Base-by-base conservation (phyloP, 495 filamentous ascomycete species). In the Lasiosphaeria ovina region DNA sequence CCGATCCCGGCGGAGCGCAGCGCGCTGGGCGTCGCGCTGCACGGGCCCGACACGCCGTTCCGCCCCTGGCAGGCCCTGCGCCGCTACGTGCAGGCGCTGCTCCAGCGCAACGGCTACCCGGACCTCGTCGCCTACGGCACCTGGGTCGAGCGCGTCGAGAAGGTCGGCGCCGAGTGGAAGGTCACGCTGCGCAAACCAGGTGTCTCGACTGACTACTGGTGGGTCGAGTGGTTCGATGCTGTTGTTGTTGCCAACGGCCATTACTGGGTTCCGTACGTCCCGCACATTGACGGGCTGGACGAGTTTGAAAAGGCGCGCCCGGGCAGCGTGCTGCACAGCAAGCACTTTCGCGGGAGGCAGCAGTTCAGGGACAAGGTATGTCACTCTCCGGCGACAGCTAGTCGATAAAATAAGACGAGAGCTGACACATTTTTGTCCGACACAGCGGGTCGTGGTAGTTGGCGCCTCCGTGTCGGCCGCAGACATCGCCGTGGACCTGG, bases 401-500 rank as follows among this genome's bases (percentile, higher is more conserved):
- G n/a, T n/a, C n/a, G n/a, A n/a, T n/a, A n/a, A n/a, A n/a, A n/a
- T n/a, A n/a, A 12, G 14, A 16, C 44, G 3, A 11, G 5, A 38
- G 38, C 17, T 53, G 9, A 40, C 42, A 3, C 44, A 51, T 16
- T 12, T 58, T 32, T 40, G 51, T 63, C 32, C 63, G 17, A 51
- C 14, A 14, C 44, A 72, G 70, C 64, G 65, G 17, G 85, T 89
- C 4, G 74, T 93, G 14, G 79, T 92, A 0, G 83, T 93, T 1
- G 90, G 90, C 40, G 86, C 82, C 60, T 84, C 83, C 4, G 86
- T 88, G 12, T 92, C 89, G 1, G 90, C 86, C 32, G 71, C 87
- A 38, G 90, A 93, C 68, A 90, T 93, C 59, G 85, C 84, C 31
- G 76, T 79, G n/a, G 89, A 93, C 61, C 88, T 93, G 51, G 61